These are phyloP conservation scores for Lasiodiplodia citricola DNA, from an alignment of 2,329 filamentous ascomycete genomes.

Conservation along the genomic window DNA sequence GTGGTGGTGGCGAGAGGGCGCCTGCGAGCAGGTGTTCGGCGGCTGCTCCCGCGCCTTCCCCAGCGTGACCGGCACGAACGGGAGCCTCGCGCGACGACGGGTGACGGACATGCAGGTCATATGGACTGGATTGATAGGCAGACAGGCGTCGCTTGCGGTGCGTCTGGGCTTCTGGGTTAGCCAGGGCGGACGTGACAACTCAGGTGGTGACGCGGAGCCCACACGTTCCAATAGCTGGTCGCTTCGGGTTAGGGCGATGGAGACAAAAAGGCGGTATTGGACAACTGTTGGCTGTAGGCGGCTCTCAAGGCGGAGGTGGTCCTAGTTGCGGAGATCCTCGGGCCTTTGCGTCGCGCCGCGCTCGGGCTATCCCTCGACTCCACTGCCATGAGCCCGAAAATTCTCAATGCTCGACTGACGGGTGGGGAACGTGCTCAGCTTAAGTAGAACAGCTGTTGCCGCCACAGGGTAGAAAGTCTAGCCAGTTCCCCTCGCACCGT, in stretches of 20 bases:
- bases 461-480: neutral
- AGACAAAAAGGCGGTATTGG: slow-evolving; percentile 14
- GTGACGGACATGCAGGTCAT: neutral
- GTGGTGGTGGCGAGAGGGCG: neutral
- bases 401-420: slow-evolving; percentile 18
- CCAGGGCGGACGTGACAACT: slow-evolving; percentile 4
- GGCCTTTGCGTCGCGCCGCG: slow-evolving; percentile 14
- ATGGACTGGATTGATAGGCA: neutral
- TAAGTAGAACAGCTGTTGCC: slow-evolving; percentile 2
- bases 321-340: slow-evolving; percentile 20
- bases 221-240: slow-evolving; percentile 11
- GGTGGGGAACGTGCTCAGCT: slow-evolving; percentile 1
- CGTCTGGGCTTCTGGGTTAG: neutral
- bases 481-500: neutral
- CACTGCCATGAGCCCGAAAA: neutral
- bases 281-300: slow-evolving; percentile 13
- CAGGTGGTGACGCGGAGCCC: slow-evolving; percentile 18
- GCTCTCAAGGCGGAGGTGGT: slow-evolving; percentile 20
- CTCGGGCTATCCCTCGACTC: slow-evolving; percentile 10
- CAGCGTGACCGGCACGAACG: neutral
- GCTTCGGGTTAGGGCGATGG: slow-evolving; percentile 1
- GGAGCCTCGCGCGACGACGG: neutral
- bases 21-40: neutral
- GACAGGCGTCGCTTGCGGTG: neutral
- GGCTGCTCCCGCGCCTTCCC: neutral